Conservation (phyloP, 768 basidiomycete genomes). For the Fomitopsis serialis region DNA sequence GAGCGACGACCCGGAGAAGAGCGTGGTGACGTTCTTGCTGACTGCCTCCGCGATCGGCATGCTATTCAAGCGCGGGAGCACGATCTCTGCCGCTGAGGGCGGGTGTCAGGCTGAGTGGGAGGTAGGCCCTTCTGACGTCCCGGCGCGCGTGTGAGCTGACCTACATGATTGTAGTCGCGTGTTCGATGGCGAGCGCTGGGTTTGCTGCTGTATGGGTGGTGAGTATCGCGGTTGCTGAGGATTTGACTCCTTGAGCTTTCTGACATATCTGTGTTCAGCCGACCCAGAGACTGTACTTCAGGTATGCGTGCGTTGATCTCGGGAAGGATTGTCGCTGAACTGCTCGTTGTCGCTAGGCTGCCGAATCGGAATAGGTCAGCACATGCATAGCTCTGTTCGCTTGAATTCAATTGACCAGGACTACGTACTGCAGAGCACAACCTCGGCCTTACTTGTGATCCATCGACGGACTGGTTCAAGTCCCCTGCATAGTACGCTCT, state of each 20-base stretch:
- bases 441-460: conserved; percentile 88
- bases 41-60: conserved; percentile 90
- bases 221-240: conserved; percentile 16
- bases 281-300: conserved; percentile 80
- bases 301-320: conserved; percentile 40
- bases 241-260: neutral
- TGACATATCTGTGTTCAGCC: conserved; percentile 32
- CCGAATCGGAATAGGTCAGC: conserved; percentile 86
- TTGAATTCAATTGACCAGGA: neutral
- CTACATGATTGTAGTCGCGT: conserved; percentile 54
- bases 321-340: too few species aligned
- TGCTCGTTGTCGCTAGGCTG: conserved; percentile 60
- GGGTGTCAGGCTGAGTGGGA: conserved; percentile 95
- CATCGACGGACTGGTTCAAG: conserved; percentile 92
- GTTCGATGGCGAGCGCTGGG: conserved; percentile 92
- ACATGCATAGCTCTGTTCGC: neutral
- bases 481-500: conserved; percentile 84
- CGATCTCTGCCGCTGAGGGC: conserved; percentile 94
- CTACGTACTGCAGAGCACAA: conserved; percentile 59
- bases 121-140: conserved; percentile 35
- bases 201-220: conserved; percentile 96
- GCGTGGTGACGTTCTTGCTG: conserved; percentile 82
- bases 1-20: conserved; percentile 86
- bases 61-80: conserved; percentile 96
- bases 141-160: neutral